Evolutionary conservation across 2,329 filamentous ascomycete genomes (phyloP), one percentile per base, ranked within the genome.

Genomic region (Cladosporium austrohemisphaericum): DNA sequence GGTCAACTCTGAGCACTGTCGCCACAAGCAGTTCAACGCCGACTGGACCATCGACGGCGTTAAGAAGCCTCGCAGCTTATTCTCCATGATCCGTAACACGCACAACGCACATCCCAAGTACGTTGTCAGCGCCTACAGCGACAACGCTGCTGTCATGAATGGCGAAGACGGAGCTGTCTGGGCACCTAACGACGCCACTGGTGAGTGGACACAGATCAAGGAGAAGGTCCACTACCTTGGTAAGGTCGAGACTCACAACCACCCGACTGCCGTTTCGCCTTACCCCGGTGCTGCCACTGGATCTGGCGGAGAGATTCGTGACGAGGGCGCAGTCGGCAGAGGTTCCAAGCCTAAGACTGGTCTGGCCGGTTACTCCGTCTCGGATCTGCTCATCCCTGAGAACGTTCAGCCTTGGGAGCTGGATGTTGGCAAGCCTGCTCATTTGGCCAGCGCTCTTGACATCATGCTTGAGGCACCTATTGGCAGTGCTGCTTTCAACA

Each of bases 391-490:
- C 51, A 95, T 98, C 53, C 93, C 93, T 2, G 89, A 83, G 26
- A 80, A 88, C 62, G 77, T 76, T 53, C 82, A 87, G 54, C 89
- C 91, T 1, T 98, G 93, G 93, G 93, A 98, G 68, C 73, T 88
- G 25, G 87, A 96, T 62, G 80, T 95, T 49, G 93, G 93, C 41
- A 91, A 86, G 64, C 93, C 93, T 4, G 79, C 82, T 36, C 93
- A 98, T 70, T 93, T 95, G 63, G 91, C 93, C 16, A 95, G 88
- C 72, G 90, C 87, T 71, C 74, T 96, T 29, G 91, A 97, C 65
- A 97, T 98, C 60, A 97, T 98, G 92, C 76, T 97, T 9, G 92
- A 98, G 67, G 93, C 90, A 0, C 93, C 93, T 0, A 93, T 98
- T 59, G 93, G 93, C 28, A 93, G 88, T 60, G 93, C 93, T 43